Percentiles rank a stretch among this genome's conserved stretches.
These are phyloP conservation scores for Coemansia biformis DNA, from an alignment of 192 early-diverging fungal species.

Conservation along the genomic window DNA sequence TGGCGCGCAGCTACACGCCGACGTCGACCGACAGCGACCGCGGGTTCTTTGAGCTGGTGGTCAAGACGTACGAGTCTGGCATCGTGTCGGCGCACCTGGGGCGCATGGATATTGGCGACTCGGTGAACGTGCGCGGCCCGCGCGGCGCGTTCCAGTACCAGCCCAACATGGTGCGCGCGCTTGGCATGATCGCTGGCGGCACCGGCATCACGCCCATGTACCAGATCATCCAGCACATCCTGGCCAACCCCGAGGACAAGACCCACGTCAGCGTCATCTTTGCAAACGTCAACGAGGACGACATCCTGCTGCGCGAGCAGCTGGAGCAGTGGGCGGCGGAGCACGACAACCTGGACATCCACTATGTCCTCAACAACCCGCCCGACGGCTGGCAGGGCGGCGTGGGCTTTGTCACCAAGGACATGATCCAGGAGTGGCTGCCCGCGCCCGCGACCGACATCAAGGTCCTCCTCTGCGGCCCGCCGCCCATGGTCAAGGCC, in stretches of 20 bases:
- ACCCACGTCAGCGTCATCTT: constrained; percentile 85
- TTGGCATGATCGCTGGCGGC: constrained; percentile 94
- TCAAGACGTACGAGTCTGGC: constrained; percentile 87
- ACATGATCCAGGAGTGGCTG: constrained; percentile 68
- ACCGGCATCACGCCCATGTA: constrained; percentile 97
- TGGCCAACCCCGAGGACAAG: constrained; percentile 81
- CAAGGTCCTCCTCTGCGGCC: constrained; percentile 89
- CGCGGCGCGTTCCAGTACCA: constrained; percentile 85
- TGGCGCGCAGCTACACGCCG: constrained; percentile 88
- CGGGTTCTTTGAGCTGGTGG: constrained; percentile 85
- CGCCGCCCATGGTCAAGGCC: constrained; percentile 82
- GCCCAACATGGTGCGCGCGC: constrained; percentile 67
- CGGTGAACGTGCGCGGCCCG: constrained; percentile 74
- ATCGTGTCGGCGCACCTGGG: constrained; percentile 71
- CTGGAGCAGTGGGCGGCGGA: constrained; percentile 68
- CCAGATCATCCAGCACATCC: constrained; percentile 82
- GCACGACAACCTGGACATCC: constrained; percentile 72
- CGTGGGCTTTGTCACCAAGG: constrained; percentile 79
- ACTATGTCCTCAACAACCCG: constrained; percentile 80
- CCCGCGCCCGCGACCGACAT: constrained; percentile 71
- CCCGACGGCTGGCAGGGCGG: constrained; percentile 76
- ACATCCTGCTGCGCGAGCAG: constrained; percentile 81
- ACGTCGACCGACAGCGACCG: constrained; percentile 75
- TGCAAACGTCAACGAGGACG: constrained; percentile 84
- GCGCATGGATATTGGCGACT: constrained; percentile 67